Evolutionary conservation across 179 eudicot species (phyloP), one percentile per base, ranked within the genome.

Genomic region (Beta macrorhiza): DNA sequence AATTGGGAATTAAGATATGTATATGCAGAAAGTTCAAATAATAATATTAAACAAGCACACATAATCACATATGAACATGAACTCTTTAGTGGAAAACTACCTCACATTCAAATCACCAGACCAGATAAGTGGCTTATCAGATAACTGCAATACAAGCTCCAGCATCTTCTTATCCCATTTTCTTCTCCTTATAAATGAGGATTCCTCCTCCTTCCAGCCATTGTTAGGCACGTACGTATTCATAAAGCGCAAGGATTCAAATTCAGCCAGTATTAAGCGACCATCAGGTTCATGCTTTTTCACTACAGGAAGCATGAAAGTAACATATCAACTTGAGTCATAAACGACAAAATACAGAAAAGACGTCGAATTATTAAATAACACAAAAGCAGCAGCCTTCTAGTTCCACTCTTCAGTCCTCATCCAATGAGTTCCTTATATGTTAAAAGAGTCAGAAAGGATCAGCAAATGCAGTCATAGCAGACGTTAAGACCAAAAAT

Each of bases 161-260:
- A 89, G 72, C 76, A 96, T 92, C 87, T 94, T 92, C 86, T 96
- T 91, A 85, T 96, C 99, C 99, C 99, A 96, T 86, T 96, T 94
- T 85, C 99, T 88, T 89, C 99, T 91, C 92, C 99, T 90, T 83
- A 84, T 85, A 83, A 96, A 96, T 79, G 99, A 89, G 72, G 92
- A 83, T 81, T 92, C 97, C 79, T 96, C 99, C 69, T 96, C 99
- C 90, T 96, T 94, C 99, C 99, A 96, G 57, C 99, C 99, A 89
- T 96, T 94, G 86, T 96, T 96, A 51, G 99, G 99, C 19, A 89
- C 93, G 86, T 96, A 96, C 14, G 99, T 96, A 80, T 96, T 96
- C 73, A 96, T 77, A 74, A 94, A 74, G 75, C 88, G 92, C 82
- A 92, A 89, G 9, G 98, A 87, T 62, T 92, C 93, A 83, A 96